phyloP scores from a whole-genome alignment of 208 protist genomes.

The Giardia muris region DNA sequence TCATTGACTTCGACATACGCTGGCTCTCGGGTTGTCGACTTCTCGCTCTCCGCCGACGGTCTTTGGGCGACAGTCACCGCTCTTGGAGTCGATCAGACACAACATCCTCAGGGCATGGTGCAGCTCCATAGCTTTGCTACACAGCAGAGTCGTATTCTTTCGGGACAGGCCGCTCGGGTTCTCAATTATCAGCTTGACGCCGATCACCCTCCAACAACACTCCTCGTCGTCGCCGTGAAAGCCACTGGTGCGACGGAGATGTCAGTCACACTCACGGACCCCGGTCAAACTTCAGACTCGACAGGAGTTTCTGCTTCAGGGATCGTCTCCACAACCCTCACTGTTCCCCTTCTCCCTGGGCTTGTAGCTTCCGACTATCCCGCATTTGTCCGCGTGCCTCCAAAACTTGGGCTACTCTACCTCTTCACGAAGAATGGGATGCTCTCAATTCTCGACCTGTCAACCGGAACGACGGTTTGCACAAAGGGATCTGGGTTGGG shows the following conservation, averaged over 20 bases:
- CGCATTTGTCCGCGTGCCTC: constrained; percentile 69
- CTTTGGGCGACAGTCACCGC: constrained; percentile 23
- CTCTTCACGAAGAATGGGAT: constrained; percentile 62
- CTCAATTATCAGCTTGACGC: constrained; percentile 51
- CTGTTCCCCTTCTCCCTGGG: constrained; percentile 29
- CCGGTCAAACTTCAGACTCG: constrained; percentile 57
- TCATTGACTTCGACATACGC: background rate
- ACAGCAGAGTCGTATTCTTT: constrained; percentile 67
- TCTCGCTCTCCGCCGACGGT: background rate
- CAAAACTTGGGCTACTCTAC: constrained; percentile 80
- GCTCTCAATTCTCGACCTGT: constrained; percentile 53
- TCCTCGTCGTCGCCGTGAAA: constrained; percentile 78
- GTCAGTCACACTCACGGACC: constrained; percentile 61
- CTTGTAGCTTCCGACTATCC: constrained; percentile 73
- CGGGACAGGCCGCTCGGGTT: constrained; percentile 83
- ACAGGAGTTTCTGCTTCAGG: constrained; percentile 41
- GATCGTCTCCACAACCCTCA: background rate
- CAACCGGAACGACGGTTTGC: constrained; percentile 64
- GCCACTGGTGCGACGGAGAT: constrained; percentile 52
- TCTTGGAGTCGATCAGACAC: constrained; percentile 27
- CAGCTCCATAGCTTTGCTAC: constrained; percentile 88
- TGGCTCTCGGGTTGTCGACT: background rate
- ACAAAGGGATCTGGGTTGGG: constrained; percentile 74
- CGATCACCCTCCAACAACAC: constrained; percentile 55
- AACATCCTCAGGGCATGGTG: constrained; percentile 59